These are phyloP conservation scores for Ailanthus altissimus DNA, from an alignment of 345 rosid species.

Conservation along the genomic window DNA sequence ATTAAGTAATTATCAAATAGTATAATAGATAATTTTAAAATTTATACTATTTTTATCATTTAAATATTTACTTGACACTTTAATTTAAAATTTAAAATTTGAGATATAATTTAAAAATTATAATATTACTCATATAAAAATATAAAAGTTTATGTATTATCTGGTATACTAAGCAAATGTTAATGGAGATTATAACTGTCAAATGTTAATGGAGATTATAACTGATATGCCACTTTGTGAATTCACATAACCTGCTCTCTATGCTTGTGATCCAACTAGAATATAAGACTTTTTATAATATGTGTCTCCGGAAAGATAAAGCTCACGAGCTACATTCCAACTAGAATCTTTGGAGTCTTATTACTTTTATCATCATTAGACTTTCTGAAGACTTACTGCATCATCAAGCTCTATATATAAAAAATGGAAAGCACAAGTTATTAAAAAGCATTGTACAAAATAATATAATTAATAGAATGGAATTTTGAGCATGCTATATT, in stretches of 20 bases:
- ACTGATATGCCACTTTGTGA: background rate
- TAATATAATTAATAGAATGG: background rate
- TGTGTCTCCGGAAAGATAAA: background rate
- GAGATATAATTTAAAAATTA: too few species aligned
- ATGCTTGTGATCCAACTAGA: background rate
- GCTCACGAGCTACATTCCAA: conserved; percentile 20
- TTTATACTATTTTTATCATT: too few species aligned
- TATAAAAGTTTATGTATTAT: too few species aligned
- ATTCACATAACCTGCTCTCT: background rate
- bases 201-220: background rate
- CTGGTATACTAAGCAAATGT: too few species aligned
- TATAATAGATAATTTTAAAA: too few species aligned
- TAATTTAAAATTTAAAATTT: too few species aligned
- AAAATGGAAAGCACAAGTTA: background rate
- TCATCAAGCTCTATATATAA: background rate
- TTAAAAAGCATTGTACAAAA: background rate
- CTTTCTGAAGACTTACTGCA: conserved; percentile 21
- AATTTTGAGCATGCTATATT: background rate
- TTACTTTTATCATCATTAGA: background rate
- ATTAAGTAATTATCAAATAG: too few species aligned
- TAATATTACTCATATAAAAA: too few species aligned
- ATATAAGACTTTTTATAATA: background rate
- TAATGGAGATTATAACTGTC: too few species aligned
- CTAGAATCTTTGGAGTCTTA: conserved; percentile 6
- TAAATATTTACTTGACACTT: too few species aligned